Base-by-base conservation (phyloP, 345 rosid species). In the Pelargonium nanum region DNA sequence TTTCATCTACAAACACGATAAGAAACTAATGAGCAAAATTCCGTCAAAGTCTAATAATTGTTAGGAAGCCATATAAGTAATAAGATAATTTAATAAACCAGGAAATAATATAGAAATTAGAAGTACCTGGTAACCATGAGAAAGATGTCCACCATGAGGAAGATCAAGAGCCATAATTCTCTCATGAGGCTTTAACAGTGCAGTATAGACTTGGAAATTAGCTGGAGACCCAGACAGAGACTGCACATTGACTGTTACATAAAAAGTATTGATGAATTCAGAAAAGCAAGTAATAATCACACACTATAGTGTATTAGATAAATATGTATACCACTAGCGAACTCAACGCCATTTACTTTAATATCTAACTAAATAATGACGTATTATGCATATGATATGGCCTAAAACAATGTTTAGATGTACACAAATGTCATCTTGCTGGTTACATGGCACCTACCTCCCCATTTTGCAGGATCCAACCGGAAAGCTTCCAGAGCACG, bases 91-190 rank as follows among this genome's bases (percentile, higher is more conserved):
- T 19, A 62, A 25, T 16, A 56, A 19, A 16, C 19, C 59, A 40
- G 26, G 65, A 40, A 24, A 45, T 52, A 40, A 22, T 23, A 53
- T 16, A 68, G 62, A 56, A 62, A 50, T 55, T 61, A 34, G 22
- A 65, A 40, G 61, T 65, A 93, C 99, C 99, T 93, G 97, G 77
- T 93, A 93, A 48, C 99, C 97, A 78, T 93, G 99, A 70, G 99
- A 93, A 73, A 93, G 97, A 82, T 93, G 99, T 9, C 99, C 97
- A 44, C 99, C 99, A 62, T 93, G 99, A 77, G 99, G 97, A 67
- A 93, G 99, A 77, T 93, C 99, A 66, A 93, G 99, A 6, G 99
- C 99, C 99, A 93, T 93, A 74, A 93, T 93, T 81, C 99, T 85
- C 0, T 93, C 99, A 72, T 93, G 99, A 74, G 99, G 80, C 70